These are phyloP conservation scores for Thalassiosira hispida DNA, from an alignment of 352 stramenopile genomes.

Conservation along the genomic window DNA sequence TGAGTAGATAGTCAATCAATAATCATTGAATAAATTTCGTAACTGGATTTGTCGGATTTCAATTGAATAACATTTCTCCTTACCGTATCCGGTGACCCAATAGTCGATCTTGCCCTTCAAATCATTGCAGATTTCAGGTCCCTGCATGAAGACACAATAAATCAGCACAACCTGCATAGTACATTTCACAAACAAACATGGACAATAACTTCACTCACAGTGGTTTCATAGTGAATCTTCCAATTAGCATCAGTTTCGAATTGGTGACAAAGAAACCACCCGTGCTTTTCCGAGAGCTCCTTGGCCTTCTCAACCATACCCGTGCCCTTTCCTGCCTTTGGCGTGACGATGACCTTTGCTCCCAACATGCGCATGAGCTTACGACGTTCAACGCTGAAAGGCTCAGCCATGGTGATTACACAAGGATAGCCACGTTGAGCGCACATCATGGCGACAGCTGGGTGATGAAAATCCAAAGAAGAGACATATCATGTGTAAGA, in stretches of 20 bases:
- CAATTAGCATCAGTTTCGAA: constrained; percentile 82
- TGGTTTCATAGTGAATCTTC: constrained; percentile 73
- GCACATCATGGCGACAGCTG: constrained; percentile 90
- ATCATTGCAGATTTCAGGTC: constrained; percentile 62
- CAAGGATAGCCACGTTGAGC: constrained; percentile 92
- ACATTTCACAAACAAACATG: not conserved
- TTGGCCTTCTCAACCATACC: constrained; percentile 84
- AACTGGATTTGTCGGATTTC: too few species aligned
- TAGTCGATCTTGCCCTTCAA: constrained; percentile 57
- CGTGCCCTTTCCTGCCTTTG: constrained; percentile 77
- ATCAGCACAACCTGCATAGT: not conserved
- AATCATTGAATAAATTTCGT: too few species aligned
- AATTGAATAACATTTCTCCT: too few species aligned
- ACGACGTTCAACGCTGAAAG: constrained; percentile 77
- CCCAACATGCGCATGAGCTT: constrained; percentile 83
- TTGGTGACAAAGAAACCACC: constrained; percentile 79
- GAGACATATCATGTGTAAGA: too few species aligned
- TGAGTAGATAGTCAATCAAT: too few species aligned
- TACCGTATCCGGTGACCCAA: constrained; percentile 67
- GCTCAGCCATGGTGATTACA: constrained; percentile 96
- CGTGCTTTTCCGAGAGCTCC: constrained; percentile 81
- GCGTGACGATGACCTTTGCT: constrained; percentile 77
- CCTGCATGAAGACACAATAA: not conserved
- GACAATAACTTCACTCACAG: not conserved
- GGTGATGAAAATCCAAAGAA: too few species aligned